These are phyloP conservation scores for Metschnikowia shivogae DNA, from an alignment of 805 yeast genomes.

Conservation along the genomic window DNA sequence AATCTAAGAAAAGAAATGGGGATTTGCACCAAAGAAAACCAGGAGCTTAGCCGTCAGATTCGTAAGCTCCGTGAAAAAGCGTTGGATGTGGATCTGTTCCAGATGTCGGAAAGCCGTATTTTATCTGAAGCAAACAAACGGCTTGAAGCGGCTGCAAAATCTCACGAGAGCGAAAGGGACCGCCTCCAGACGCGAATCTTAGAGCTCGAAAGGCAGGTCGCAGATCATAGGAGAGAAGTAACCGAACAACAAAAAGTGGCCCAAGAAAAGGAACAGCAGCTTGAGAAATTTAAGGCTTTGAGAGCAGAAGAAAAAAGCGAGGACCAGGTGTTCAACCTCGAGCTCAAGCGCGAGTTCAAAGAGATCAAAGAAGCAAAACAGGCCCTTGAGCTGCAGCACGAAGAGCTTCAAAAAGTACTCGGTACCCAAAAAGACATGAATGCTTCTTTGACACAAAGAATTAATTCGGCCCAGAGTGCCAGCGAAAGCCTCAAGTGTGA, in stretches of 20 bases:
- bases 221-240: neutral
- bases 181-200: neutral
- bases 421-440: neutral
- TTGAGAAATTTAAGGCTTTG: neutral
- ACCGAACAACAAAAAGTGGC: neutral
- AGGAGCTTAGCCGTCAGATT: slow-evolving; percentile 6
- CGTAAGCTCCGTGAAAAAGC: slow-evolving; percentile 3
- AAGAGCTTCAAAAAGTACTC: neutral
- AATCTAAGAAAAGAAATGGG: neutral
- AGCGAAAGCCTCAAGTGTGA: neutral
- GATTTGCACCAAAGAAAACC: slow-evolving; percentile 1
- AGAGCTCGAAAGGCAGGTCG: neutral
- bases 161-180: neutral
- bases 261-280: neutral
- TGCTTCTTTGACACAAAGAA: neutral
- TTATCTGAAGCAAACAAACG: slow-evolving; percentile 3
- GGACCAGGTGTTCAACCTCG: slow-evolving; percentile 1
- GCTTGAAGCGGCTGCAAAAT: slow-evolving; percentile 2
- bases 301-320: neutral
- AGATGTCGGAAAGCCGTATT: slow-evolving; percentile 5
- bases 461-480: neutral
- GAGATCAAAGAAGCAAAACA: slow-evolving; percentile 2
- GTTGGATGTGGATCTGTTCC: slow-evolving; percentile 6
- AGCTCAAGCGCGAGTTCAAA: slow-evolving; percentile 1
- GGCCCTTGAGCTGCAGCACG: neutral